Evolutionary conservation across 2,329 filamentous ascomycete species (phyloP), one percentile per base, ranked within the genome.

Genomic region (Coniella vitis): DNA sequence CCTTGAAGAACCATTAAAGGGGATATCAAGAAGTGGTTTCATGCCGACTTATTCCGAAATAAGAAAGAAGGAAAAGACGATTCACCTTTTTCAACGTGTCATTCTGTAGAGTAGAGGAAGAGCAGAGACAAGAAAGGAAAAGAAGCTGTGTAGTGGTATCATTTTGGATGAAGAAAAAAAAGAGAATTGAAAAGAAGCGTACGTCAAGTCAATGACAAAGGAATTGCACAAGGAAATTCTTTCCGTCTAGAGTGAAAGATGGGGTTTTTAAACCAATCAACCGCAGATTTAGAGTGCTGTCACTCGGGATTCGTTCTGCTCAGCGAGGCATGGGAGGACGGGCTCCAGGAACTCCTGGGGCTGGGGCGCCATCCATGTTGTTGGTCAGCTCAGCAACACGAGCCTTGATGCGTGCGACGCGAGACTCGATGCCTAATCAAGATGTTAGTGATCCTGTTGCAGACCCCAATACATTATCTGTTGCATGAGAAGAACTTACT

Each of bases 331-430:
- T 51, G 45, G 65, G 61, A 52, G 64, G 62, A 32, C 64, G 61
- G 31, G 60, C 60, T 51, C 59, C 64, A 21, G 75, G 61, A 34
- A 60, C 60, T 51, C 59, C 64, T 21, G 75, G 70, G 7, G 61
- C 64, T 36, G 59, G 61, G 31, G 65, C 65, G 38, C 69, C 73
- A 61, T 91, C 86, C 78, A 87, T 87, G 66, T 87, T 87, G 59
- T 86, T 86, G 2, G 93, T 98, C 59, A 98, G 71, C 66, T 96
- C 90, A 45, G 93, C 93, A 51, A 98, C 93, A 54, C 93, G 85
- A 52, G 93, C 93, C 71, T 96, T 97, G 77, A 98, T 98, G 55
- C 93, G 87, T 42, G 93, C 93, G 52, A 97, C 93, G 57, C 93
- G 87, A 42, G 90, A 90, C 68, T 98, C 93, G 61, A 97, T 97